These are phyloP conservation scores for Fusarium nanum DNA, from an alignment of 2,329 filamentous ascomycete genomes.

Conservation along the genomic window DNA sequence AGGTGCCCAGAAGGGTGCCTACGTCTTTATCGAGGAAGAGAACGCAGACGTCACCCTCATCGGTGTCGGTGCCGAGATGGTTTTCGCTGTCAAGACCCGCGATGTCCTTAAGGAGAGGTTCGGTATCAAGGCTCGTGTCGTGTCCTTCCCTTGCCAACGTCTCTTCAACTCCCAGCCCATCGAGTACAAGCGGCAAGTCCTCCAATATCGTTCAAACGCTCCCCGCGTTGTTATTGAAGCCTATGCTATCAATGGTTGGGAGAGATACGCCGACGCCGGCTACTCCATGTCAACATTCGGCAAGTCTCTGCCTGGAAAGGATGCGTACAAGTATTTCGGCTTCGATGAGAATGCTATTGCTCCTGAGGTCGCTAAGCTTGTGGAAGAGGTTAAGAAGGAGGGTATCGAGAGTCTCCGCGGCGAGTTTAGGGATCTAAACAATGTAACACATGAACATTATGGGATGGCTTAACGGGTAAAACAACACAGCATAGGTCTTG, in stretches of 20 bases:
- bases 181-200: slow-evolving; percentile 59
- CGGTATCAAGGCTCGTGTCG: slow-evolving; percentile 54
- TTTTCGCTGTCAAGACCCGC: slow-evolving; percentile 50
- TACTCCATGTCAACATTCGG: slow-evolving; percentile 66
- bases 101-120: slow-evolving; percentile 54
- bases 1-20: slow-evolving; percentile 58
- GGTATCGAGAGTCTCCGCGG: slow-evolving; percentile 48
- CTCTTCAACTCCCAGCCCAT: slow-evolving; percentile 57
- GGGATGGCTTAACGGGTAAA: neutral
- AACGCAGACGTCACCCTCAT: slow-evolving; percentile 59
- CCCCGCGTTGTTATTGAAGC: slow-evolving; percentile 70
- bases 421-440: slow-evolving; percentile 50
- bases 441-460: slow-evolving; percentile 40
- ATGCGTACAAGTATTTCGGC: slow-evolving; percentile 67
- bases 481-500: slow-evolving; percentile 4
- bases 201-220: slow-evolving; percentile 56
- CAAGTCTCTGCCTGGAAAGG: slow-evolving; percentile 65
- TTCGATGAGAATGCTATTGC: slow-evolving; percentile 61
- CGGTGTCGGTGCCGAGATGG: slow-evolving; percentile 54
- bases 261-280: slow-evolving; percentile 69
- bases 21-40: slow-evolving; percentile 57
- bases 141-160: slow-evolving; percentile 60
- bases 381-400: slow-evolving; percentile 46
- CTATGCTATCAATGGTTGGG: slow-evolving; percentile 68
- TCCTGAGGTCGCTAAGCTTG: slow-evolving; percentile 50